Evolutionary conservation across 148 eudicot species (phyloP), one percentile per base, ranked within the genome.

Genomic region (Rhododendron mucronatum): DNA sequence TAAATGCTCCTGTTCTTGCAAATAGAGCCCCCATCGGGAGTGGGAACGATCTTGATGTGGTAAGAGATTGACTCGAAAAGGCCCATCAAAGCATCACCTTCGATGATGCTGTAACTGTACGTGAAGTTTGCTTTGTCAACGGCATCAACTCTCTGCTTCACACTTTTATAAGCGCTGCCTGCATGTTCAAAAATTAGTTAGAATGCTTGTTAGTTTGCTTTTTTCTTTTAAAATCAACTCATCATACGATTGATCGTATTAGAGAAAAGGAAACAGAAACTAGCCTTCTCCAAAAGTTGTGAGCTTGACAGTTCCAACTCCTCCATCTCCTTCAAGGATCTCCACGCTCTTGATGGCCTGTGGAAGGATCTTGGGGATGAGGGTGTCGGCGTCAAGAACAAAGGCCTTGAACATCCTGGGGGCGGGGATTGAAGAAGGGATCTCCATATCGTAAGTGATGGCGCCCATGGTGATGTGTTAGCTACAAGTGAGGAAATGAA

Each of bases 311-410:
- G 89, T 18, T 87, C 91, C 28, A 71, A 13, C 74, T 8, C 74
- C 74, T 1, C 74, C 74, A 26, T 67, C 74, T 26, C 74, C 74
- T 67, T 67, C 85, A 2, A 87, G 81, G 69, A 48, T 69, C 28
- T 89, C 86, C 21, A 80, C 74, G 11, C 83, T 75, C 86, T 89
- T 89, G 80, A 89, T 59, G n/a, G 86, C 91, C 33, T 85, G 80
- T 0, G 88, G 89, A 28, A 89, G 15, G 35, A 87, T 53, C 81
- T 89, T 83, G 30, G 89, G 91, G 67, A 89, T 37, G 67, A 89
- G 88, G 86, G 48, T 89, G 82, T 87, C 88, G 26, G 47, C 53
- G 15, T 89, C 88, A 12, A 89, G 83, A 61, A 87, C 47, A 18
- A 83, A 87, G 28, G 86, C 82, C 74, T 89, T 89, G 86, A 78